Conservation (phyloP, 257 asterid species). For the Solanum virginianum region DNA sequence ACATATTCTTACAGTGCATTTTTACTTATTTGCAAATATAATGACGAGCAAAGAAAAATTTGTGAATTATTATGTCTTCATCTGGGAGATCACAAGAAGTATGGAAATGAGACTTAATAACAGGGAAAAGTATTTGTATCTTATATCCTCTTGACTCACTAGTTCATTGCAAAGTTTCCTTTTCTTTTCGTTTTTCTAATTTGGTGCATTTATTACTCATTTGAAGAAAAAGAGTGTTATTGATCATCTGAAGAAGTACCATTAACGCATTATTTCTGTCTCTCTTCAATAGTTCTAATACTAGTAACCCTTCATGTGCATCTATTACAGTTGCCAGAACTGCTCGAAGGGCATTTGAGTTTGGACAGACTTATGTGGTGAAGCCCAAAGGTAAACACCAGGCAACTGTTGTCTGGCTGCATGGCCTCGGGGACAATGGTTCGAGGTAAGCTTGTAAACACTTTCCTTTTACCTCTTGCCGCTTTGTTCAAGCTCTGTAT, state of each 20-base stretch:
- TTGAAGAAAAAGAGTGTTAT: background rate
- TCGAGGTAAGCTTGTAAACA: conserved; percentile 32
- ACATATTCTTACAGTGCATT: background rate
- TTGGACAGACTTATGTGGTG: conserved; percentile 72
- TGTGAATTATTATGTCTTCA: background rate
- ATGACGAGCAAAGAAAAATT: background rate
- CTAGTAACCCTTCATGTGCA: background rate
- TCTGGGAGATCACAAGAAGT: background rate
- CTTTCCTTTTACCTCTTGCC: background rate
- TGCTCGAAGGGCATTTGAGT: conserved; percentile 47
- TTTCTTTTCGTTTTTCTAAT: background rate
- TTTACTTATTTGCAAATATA: background rate
- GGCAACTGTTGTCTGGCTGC: conserved; percentile 83
- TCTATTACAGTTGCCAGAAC: conserved; percentile 36
- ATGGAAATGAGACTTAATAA: background rate
- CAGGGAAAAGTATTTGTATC: background rate
- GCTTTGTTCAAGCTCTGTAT: background rate
- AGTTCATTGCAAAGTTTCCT: background rate
- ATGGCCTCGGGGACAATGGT: conserved; percentile 87
- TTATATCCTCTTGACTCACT: background rate
- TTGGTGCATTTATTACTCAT: background rate
- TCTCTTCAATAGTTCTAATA: background rate
- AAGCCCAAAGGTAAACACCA: conserved; percentile 79
- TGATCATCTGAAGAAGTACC: background rate
- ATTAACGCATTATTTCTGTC: background rate